Percentiles rank a stretch among this genome's conserved stretches.
Conservation (phyloP, 129 eudicot genomes). For the Flaveria robusta region DNA sequence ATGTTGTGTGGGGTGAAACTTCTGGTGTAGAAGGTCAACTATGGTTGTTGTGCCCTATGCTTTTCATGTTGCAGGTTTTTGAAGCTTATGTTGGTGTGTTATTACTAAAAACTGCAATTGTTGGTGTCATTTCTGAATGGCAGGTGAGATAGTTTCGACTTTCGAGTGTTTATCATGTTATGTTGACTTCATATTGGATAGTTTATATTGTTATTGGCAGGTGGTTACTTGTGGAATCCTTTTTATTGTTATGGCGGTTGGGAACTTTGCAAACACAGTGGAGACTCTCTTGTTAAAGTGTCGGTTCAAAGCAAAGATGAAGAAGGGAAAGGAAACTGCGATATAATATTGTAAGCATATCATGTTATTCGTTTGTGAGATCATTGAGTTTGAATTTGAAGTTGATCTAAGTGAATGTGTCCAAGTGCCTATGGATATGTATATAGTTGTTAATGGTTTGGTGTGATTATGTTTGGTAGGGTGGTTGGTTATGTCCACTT, state of each 20-base stretch:
- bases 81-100: conserved; percentile 80
- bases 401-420: no score
- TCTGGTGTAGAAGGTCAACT: conserved; percentile 92
- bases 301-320: conserved; percentile 79
- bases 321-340: conserved; percentile 46
- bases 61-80: conserved; percentile 81
- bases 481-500: no score
- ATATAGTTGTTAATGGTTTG: no score
- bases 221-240: conserved; percentile 78
- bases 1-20: conserved; percentile 98
- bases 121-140: conserved; percentile 71
- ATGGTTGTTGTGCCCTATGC: conserved; percentile 69
- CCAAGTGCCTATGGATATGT: no score
- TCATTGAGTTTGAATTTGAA: no score
- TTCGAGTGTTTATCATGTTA: background rate
- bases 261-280: conserved; percentile 83
- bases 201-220: conserved; percentile 35
- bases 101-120: conserved; percentile 70
- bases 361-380: no score
- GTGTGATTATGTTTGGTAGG: no score
- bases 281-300: conserved; percentile 72
- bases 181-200: background rate
- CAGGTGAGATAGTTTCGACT: conserved; percentile 54
- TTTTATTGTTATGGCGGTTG: conserved; percentile 82
- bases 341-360: background rate